Evolutionary conservation across 2,329 filamentous ascomycete species (phyloP).

Genomic region (Aspergillus pseudotamarii): DNA sequence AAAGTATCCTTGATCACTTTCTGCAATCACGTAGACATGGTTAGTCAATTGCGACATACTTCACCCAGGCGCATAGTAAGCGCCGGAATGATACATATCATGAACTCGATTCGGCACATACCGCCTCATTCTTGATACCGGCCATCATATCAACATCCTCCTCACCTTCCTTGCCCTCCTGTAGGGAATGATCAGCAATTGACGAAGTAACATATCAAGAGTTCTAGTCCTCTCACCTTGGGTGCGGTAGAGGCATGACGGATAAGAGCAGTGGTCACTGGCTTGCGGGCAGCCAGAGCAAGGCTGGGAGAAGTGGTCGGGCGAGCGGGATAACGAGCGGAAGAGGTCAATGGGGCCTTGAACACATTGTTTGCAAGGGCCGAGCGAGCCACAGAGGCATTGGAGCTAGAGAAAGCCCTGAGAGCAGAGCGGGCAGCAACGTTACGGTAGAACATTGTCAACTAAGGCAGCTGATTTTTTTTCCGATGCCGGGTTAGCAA

Average conservation of each 20-base stretch:
- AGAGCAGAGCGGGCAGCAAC: slow-evolving; percentile 48
- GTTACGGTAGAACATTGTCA: slow-evolving; percentile 51
- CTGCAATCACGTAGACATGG: slow-evolving; percentile 41
- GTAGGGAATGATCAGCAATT: slow-evolving; percentile 53
- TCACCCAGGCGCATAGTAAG: background rate
- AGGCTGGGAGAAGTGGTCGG: slow-evolving; percentile 41
- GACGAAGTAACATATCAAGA: slow-evolving; percentile 34
- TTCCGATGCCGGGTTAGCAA: slow-evolving; percentile 33
- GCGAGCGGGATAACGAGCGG: slow-evolving; percentile 41
- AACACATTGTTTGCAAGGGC: slow-evolving; percentile 44
- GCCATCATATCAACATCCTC: slow-evolving; percentile 54
- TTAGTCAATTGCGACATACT: slow-evolving; percentile 1
- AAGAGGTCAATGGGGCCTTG: slow-evolving; percentile 49
- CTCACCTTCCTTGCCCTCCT: slow-evolving; percentile 44
- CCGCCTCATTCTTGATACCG: slow-evolving; percentile 59
- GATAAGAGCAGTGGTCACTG: slow-evolving; percentile 51
- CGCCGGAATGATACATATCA: slow-evolving; percentile 8
- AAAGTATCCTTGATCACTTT: slow-evolving; percentile 71
- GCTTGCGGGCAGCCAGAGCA: slow-evolving; percentile 48
- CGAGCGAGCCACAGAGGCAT: slow-evolving; percentile 46
- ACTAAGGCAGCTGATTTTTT: slow-evolving; percentile 34
- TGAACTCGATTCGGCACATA: slow-evolving; percentile 43
- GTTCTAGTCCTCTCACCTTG: slow-evolving; percentile 49
- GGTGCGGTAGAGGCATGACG: slow-evolving; percentile 48
- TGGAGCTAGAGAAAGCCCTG: slow-evolving; percentile 47